phyloP scores from a whole-genome alignment of 495 filamentous ascomycete genomes.

The Collariella sp. region DNA sequence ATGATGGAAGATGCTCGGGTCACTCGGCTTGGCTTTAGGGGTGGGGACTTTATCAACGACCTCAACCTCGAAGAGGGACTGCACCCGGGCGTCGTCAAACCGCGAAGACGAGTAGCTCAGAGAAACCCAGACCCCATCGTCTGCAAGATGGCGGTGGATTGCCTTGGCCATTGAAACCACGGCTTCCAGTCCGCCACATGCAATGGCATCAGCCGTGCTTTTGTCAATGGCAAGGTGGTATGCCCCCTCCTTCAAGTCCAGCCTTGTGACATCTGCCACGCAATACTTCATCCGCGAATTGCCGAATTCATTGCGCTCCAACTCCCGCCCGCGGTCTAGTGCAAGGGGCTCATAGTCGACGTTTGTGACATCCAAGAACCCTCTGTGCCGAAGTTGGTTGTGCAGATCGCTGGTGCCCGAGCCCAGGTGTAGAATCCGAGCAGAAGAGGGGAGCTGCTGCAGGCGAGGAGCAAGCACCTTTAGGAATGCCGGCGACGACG shows the following conservation, averaged over 20 bases:
- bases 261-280: slow-evolving; percentile 29
- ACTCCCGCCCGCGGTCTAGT: slow-evolving; percentile 25
- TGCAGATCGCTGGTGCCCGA: slow-evolving; percentile 38
- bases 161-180: slow-evolving; percentile 23
- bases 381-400: slow-evolving; percentile 23
- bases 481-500: slow-evolving; percentile 29
- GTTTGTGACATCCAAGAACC: slow-evolving; percentile 32
- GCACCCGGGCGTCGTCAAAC: slow-evolving; percentile 22
- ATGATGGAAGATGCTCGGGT: slow-evolving; percentile 33
- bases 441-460: background rate
- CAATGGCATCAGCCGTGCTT: slow-evolving; percentile 34
- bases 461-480: slow-evolving; percentile 27
- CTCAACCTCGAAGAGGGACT: slow-evolving; percentile 25
- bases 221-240: slow-evolving; percentile 36
- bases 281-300: slow-evolving; percentile 29
- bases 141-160: slow-evolving; percentile 19
- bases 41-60: slow-evolving; percentile 28
- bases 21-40: slow-evolving; percentile 23
- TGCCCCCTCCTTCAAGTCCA: slow-evolving; percentile 6
- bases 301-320: slow-evolving; percentile 28
- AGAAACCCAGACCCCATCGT: slow-evolving; percentile 32
- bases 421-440: slow-evolving; percentile 32
- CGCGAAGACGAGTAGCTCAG: slow-evolving; percentile 33
- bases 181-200: slow-evolving; percentile 27
- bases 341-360: slow-evolving; percentile 38